phyloP scores from a whole-genome alignment of 2,329 filamentous ascomycete species.

The Didymella lethalis region DNA sequence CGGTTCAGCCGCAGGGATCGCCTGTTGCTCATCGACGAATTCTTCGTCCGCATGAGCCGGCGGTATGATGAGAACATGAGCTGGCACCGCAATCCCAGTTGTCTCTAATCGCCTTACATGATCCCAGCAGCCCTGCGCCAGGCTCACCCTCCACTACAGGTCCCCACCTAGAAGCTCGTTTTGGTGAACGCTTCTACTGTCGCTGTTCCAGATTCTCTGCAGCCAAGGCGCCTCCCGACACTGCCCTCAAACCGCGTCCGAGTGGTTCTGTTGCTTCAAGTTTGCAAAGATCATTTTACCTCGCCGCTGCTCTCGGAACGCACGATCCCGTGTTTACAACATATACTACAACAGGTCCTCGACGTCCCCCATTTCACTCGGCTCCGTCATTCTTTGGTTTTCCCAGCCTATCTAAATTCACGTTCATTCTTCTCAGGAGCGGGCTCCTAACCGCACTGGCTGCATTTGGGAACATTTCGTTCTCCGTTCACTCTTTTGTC shows the following conservation, averaged over 20 bases:
- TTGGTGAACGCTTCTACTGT: constrained; percentile 51
- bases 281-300: constrained; percentile 44
- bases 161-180: constrained; percentile 44
- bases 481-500: constrained; percentile 52
- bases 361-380: constrained; percentile 47
- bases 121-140: constrained; percentile 47
- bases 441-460: constrained; percentile 52
- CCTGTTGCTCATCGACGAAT: constrained; percentile 36
- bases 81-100: constrained; percentile 36
- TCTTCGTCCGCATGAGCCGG: constrained; percentile 32
- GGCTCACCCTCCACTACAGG: constrained; percentile 43
- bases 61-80: constrained; percentile 25
- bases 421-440: constrained; percentile 48
- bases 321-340: constrained; percentile 42
- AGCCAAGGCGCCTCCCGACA: constrained; percentile 52
- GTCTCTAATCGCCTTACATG: constrained; percentile 39
- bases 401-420: constrained; percentile 41
- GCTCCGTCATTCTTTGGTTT: constrained; percentile 51
- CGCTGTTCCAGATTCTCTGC: constrained; percentile 52
- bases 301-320: constrained; percentile 44
- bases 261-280: constrained; percentile 50
- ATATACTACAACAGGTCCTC: constrained; percentile 49
- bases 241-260: constrained; percentile 50
- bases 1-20: constrained; percentile 44
- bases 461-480: constrained; percentile 46